Conservation (phyloP, 495 filamentous ascomycete genomes). For the Immersiella caudata region DNA sequence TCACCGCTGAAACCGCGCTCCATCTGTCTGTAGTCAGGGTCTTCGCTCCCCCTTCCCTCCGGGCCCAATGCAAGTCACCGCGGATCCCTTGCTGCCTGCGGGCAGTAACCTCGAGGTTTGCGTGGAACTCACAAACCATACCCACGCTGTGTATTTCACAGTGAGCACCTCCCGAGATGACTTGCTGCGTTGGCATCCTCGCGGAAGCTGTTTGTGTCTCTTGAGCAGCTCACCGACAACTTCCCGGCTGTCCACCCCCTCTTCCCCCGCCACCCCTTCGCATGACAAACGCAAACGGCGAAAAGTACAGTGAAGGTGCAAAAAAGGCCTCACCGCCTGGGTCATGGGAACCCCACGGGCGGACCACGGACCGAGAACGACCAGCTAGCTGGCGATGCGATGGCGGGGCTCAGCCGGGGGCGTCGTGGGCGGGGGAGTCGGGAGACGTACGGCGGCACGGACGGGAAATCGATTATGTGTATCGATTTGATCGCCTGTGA, state of each 20-base stretch:
- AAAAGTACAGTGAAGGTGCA: neutral
- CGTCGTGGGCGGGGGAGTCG: neutral
- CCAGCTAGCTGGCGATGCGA: neutral
- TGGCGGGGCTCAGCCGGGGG: conserved; percentile 6
- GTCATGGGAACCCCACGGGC: neutral
- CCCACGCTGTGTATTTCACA: neutral
- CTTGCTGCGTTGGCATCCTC: neutral
- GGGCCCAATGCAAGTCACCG: neutral
- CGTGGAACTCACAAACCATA: too few species aligned
- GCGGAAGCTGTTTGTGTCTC: neutral
- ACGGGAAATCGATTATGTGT: neutral
- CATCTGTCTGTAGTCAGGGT: neutral
- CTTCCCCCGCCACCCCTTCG: neutral
- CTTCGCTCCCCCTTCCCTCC: neutral
- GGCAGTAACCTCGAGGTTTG: too few species aligned
- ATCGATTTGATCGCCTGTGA: neutral
- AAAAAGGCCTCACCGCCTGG: conserved; percentile 20
- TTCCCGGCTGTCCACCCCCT: neutral
- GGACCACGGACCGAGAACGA: neutral
- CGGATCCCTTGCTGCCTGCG: neutral
- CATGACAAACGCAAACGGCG: neutral
- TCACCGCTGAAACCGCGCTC: too few species aligned
- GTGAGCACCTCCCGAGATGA: neutral
- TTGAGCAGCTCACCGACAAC: neutral
- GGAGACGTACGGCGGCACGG: neutral